Base-by-base conservation (phyloP, 257 asterid genomes). In the Nicotiana paniculata region DNA sequence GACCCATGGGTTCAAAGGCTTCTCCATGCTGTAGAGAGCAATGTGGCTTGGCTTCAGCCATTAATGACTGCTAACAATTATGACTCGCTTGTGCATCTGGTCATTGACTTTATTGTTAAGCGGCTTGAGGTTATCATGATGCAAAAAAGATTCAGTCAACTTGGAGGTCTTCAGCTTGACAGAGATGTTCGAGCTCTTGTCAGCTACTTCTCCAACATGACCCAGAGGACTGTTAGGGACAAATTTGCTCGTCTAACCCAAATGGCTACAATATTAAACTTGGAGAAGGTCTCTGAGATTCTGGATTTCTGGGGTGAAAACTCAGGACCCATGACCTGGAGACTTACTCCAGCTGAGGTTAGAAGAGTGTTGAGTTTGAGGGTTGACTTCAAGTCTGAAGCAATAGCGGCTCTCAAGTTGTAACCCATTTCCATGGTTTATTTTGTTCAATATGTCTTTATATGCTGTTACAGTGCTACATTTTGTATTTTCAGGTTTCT, bases 261-360 rank as follows among this genome's bases (percentile, higher is more conserved):
- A 90, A 96, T 96, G 99, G 99, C 98, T 48, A 94, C 97, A 35
- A 91, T 96, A 81, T 89, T 96, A 32, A 96, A 96, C 90, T 83
- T 96, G 86, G 99, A 94, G 86, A 96, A 94, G 81, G 99, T 96
- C 39, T 96, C 97, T 0, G 99, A 96, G 89, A 96, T 96, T 84
- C 87, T 96, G 87, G 99, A 96, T 87, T 95, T 95, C 92, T 95
- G 99, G 99, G 97, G 99, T 46, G 99, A 96, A 88, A 94, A 96
- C 86, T 89, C 98, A 8, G 97, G 98, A 84, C 97, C 98, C 77
- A 93, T 96, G 98, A 94, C 99, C 54, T 96, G 99, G 97, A 89
- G 98, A 84, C 87, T 96, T 24, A 94, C 97, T 85, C 98, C 99
- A 48, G 97, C 97, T 10, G 98, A 96, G 92, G 99, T 96, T 30